Evolutionary conservation across 805 yeast species (phyloP).

Genomic region (Ogataea glucozyma): DNA sequence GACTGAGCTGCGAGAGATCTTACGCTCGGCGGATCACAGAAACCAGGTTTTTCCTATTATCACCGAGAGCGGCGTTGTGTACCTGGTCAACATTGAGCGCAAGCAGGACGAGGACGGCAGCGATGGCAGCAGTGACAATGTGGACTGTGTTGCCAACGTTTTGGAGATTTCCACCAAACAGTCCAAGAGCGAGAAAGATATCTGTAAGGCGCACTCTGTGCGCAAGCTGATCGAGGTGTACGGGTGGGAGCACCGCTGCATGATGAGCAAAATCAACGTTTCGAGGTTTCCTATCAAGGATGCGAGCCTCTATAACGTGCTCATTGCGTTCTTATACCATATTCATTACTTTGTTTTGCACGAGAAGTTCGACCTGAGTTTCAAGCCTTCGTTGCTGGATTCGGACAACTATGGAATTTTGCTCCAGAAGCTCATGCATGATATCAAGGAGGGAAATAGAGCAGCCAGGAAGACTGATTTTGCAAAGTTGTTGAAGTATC

Average conservation of each 20-base stretch:
- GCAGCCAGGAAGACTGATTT: slow-evolving; percentile 17
- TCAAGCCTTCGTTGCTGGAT: slow-evolving; percentile 23
- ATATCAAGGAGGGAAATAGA: slow-evolving; percentile 19
- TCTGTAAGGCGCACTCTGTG: slow-evolving; percentile 30
- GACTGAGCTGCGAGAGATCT: slow-evolving; percentile 28
- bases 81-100: slow-evolving; percentile 31
- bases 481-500: slow-evolving; percentile 11
- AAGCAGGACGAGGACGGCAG: no score
- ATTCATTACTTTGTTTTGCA: slow-evolving; percentile 31
- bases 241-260: slow-evolving; percentile 30
- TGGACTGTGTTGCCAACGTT: slow-evolving; percentile 22
- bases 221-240: slow-evolving; percentile 34
- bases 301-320: slow-evolving; percentile 26
- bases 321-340: slow-evolving; percentile 29
- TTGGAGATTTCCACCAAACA: slow-evolving; percentile 30
- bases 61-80: slow-evolving; percentile 32
- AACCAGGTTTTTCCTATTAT: slow-evolving; percentile 36
- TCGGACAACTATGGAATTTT: slow-evolving; percentile 30
- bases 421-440: slow-evolving; percentile 33
- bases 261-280: slow-evolving; percentile 27
- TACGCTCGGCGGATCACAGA: slow-evolving; percentile 27
- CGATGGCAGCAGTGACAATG: no score
- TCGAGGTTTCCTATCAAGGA: slow-evolving; percentile 24
- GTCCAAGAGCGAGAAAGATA: slow-evolving; percentile 28
- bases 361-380: slow-evolving; percentile 24